Conservation (phyloP, 2,329 filamentous ascomycete genomes). For the Aspergillus japonicus region DNA sequence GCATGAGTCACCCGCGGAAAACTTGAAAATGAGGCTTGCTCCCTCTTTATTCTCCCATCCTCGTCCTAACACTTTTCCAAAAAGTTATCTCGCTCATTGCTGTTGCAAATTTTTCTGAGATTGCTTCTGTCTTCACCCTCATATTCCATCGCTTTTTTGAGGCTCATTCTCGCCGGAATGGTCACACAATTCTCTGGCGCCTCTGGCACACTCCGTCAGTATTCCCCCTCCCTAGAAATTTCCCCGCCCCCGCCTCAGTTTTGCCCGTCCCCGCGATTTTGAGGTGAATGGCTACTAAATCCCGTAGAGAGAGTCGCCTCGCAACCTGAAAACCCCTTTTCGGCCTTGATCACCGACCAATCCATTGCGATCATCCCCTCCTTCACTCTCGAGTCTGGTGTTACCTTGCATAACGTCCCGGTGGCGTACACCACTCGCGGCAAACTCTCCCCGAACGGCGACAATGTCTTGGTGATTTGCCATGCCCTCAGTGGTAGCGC, state of each 20-base stretch:
- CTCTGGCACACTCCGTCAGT: constrained; percentile 40
- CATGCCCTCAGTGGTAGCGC: constrained; percentile 56
- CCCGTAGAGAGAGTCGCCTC: constrained; percentile 54
- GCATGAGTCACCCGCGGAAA: constrained; percentile 6
- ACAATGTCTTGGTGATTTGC: constrained; percentile 65
- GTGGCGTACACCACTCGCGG: constrained; percentile 65
- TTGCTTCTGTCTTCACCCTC: neutral
- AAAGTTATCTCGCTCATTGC: neutral
- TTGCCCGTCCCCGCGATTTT: neutral
- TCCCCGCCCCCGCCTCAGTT: constrained; percentile 13
- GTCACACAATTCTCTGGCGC: constrained; percentile 22
- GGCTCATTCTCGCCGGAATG: constrained; percentile 20
- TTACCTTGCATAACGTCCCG: constrained; percentile 71
- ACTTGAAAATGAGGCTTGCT: neutral
- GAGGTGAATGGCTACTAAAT: constrained; percentile 50
- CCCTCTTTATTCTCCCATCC: neutral
- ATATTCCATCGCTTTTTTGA: neutral
- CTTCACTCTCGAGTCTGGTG: constrained; percentile 91
- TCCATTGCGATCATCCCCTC: constrained; percentile 80
- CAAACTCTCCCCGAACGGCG: constrained; percentile 53
- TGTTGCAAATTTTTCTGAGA: neutral
- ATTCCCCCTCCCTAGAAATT: constrained; percentile 39
- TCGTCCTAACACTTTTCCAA: neutral
- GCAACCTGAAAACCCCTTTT: constrained; percentile 91
- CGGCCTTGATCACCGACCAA: constrained; percentile 82